These are phyloP conservation scores for Jatropha podagrica DNA, from an alignment of 441 rosid genomes.

Conservation along the genomic window DNA sequence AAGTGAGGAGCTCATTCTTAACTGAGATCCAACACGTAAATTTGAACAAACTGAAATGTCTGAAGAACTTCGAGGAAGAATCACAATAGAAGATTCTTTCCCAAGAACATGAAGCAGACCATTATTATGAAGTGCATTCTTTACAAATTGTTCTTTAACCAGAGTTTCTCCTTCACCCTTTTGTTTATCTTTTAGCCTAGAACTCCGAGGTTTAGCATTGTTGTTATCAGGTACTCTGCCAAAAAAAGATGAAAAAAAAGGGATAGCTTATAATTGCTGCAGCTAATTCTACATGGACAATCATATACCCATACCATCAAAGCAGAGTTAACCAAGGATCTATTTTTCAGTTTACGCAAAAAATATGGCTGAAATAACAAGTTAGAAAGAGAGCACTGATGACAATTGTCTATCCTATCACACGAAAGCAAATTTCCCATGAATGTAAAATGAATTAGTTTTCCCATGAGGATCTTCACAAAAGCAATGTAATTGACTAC, in stretches of 20 bases:
- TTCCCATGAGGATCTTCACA: not conserved
- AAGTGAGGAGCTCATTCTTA: slow-evolving; percentile 42
- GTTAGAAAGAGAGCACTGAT: not conserved
- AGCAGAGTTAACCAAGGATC: not conserved
- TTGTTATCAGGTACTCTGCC: slow-evolving; percentile 59
- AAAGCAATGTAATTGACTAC: not conserved
- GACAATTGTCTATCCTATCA: slow-evolving; percentile 4
- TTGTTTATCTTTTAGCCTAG: slow-evolving; percentile 88
- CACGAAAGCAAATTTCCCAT: not conserved
- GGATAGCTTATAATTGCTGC: not conserved
- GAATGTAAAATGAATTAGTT: not conserved
- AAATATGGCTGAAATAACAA: not conserved
- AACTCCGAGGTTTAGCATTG: slow-evolving; percentile 78
- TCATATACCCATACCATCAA: not conserved
- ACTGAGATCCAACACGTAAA: slow-evolving; percentile 66
- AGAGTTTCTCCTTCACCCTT: slow-evolving; percentile 87
- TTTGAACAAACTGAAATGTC: slow-evolving; percentile 72
- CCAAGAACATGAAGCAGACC: slow-evolving; percentile 75
- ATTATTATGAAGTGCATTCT: slow-evolving; percentile 64
- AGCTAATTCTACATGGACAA: slow-evolving; percentile 2
- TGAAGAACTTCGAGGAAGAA: slow-evolving; percentile 78
- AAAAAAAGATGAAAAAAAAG: slow-evolving; percentile 26
- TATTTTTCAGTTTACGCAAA: not conserved
- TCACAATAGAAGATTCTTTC: slow-evolving; percentile 70
- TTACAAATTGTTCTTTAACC: slow-evolving; percentile 78